Percentiles rank a stretch among this genome's conserved stretches.
Conservation (phyloP, 257 asterid species). For the Ehretia macrophylla region DNA sequence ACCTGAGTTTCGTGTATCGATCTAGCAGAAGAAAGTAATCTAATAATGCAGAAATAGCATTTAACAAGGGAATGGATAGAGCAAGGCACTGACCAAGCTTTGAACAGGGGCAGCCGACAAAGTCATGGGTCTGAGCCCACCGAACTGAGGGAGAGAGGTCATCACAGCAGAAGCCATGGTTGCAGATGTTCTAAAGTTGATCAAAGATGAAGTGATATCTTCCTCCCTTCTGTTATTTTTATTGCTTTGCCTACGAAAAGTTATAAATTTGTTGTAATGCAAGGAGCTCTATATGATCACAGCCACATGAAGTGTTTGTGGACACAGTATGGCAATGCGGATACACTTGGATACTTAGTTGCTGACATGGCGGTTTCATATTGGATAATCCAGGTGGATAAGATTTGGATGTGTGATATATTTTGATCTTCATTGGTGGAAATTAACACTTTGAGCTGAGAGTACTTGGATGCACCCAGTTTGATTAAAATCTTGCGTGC, state of each 20-base stretch:
- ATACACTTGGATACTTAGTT: conserved; percentile 43
- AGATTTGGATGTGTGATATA: conserved; percentile 35
- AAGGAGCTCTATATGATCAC: conserved; percentile 3
- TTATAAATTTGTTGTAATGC: conserved; percentile 20
- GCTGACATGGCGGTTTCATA: conserved; percentile 45
- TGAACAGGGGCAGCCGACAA: conserved; percentile 48
- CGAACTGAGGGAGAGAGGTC: conserved; percentile 80
- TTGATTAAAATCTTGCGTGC: too few species aligned
- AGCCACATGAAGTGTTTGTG: conserved; percentile 54
- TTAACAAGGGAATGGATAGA: background rate
- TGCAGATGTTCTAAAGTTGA: conserved; percentile 3
- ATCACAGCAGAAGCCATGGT: conserved; percentile 64
- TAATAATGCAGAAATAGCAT: background rate
- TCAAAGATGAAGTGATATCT: background rate
- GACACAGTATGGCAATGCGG: conserved; percentile 44
- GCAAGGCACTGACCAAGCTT: conserved; percentile 44
- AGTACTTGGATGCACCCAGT: too few species aligned
- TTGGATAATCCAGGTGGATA: conserved; percentile 53
- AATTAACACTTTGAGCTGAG: too few species aligned
- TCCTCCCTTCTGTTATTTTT: conserved; percentile 1
- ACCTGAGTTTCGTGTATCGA: too few species aligned
- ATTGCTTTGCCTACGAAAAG: conserved; percentile 4
- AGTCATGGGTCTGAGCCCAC: conserved; percentile 55
- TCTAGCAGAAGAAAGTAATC: too few species aligned
- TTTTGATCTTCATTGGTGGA: too few species aligned